These are phyloP conservation scores for Candida takata DNA, from an alignment of 805 yeast species.

Conservation along the genomic window DNA sequence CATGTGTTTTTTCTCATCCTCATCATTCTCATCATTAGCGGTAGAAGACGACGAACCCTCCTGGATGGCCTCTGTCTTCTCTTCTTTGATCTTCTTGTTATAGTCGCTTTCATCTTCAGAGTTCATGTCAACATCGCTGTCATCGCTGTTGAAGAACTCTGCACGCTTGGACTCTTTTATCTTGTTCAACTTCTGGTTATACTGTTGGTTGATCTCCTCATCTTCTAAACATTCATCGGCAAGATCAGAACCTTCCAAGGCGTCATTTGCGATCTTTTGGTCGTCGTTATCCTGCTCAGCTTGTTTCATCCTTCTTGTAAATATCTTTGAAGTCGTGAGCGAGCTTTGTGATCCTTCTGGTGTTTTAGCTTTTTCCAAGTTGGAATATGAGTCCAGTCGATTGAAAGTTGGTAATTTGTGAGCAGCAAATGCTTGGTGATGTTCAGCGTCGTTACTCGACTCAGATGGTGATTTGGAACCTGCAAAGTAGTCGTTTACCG, in stretches of 20 bases:
- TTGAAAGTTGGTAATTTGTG: constrained; percentile 20
- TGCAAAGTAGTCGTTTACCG: constrained; percentile 15
- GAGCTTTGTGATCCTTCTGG: not conserved
- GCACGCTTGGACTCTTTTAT: constrained; percentile 13
- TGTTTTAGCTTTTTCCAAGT: not conserved
- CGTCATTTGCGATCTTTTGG: constrained; percentile 5
- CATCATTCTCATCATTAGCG: constrained; percentile 1
- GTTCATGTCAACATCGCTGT: constrained; percentile 19
- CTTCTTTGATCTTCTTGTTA: not conserved
- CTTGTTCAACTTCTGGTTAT: constrained; percentile 14
- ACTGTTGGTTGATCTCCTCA: constrained; percentile 6
- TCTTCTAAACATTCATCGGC: constrained; percentile 7
- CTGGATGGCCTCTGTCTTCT: not conserved
- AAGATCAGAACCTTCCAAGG: constrained; percentile 6
- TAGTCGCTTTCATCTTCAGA: constrained; percentile 10
- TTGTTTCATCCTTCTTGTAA: constrained; percentile 18
- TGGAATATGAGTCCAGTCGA: constrained; percentile 11
- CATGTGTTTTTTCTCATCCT: constrained; percentile 7
- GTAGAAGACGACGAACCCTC: constrained; percentile 1
- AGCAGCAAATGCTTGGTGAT: constrained; percentile 5
- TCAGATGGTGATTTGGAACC: not conserved
- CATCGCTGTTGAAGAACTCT: constrained; percentile 16
- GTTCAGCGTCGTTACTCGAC: constrained; percentile 2
- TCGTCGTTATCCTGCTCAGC: constrained; percentile 8
- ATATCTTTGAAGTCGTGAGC: constrained; percentile 14